Conservation (phyloP, 75 land plant species). For the Sequoia sempervirens region DNA sequence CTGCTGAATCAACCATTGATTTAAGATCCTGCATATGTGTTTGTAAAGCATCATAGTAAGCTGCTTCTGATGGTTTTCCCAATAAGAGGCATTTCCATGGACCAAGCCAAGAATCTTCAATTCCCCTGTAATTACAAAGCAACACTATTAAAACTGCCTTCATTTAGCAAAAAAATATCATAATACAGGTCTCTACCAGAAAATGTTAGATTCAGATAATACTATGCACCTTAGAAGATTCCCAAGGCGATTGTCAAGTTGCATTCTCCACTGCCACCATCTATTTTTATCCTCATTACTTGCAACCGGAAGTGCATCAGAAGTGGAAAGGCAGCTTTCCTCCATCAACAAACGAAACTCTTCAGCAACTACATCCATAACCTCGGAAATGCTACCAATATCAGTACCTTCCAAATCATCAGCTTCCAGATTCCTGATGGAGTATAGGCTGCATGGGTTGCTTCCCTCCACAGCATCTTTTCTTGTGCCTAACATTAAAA, state of each 20-base stretch:
- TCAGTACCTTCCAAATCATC: conserved; percentile 32
- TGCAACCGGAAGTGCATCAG: conserved; percentile 17
- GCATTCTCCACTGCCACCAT: conserved; percentile 78
- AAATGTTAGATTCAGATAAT: not conserved
- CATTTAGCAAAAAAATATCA: not conserved
- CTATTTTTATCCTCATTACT: conserved; percentile 29
- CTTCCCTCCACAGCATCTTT: not conserved
- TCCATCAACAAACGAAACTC: conserved; percentile 47
- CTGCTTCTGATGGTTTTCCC: conserved; percentile 36
- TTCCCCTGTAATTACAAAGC: conserved; percentile 26
- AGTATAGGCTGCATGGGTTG: not conserved
- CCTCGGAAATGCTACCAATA: conserved; percentile 27
- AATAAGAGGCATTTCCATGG: conserved; percentile 72
- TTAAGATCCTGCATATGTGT: conserved; percentile 15
- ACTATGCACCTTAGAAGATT: conserved; percentile 52
- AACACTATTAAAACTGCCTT: conserved; percentile 2
- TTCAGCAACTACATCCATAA: conserved; percentile 47
- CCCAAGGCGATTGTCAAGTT: conserved; percentile 59
- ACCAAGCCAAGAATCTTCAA: conserved; percentile 89
- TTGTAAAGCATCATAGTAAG: conserved; percentile 17
- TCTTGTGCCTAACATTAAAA: conserved; percentile 15
- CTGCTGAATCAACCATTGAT: not conserved
- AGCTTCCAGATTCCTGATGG: not conserved
- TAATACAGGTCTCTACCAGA: not conserved
- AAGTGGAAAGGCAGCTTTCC: conserved; percentile 61